A percentile compares a stretch with the other conserved stretches of the same genome.
Conservation (phyloP, 2,329 filamentous ascomycete genomes). For the Cercospora brassicicola region DNA sequence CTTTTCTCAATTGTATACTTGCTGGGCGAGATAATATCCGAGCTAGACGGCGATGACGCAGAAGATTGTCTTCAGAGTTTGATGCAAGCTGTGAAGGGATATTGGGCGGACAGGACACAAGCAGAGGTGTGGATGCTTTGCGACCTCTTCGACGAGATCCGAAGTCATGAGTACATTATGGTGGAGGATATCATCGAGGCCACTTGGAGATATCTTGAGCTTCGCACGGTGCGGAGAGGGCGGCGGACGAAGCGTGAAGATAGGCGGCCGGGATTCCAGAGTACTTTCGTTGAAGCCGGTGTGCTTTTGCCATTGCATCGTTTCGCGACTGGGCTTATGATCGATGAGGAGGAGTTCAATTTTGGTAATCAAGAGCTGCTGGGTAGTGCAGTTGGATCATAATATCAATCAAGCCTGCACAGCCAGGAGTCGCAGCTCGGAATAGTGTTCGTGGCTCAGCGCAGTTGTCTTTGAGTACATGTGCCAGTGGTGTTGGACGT, state of each 20-base stretch:
- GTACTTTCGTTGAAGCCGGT: slow-evolving; percentile 11
- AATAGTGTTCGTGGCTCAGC: background rate
- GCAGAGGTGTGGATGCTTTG: slow-evolving; percentile 18
- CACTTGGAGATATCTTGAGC: slow-evolving; percentile 11
- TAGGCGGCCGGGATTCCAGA: slow-evolving; percentile 4
- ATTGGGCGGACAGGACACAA: slow-evolving; percentile 18
- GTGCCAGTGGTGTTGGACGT: background rate
- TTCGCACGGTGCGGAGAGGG: slow-evolving; percentile 9
- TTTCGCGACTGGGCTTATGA: slow-evolving; percentile 16
- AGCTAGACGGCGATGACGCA: slow-evolving; percentile 14
- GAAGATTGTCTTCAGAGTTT: slow-evolving; percentile 16
- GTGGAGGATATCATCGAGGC: slow-evolving; percentile 15
- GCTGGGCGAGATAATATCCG: slow-evolving; percentile 11
- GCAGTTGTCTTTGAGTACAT: background rate
- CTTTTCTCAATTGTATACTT: slow-evolving; percentile 18
- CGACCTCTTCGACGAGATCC: slow-evolving; percentile 20
- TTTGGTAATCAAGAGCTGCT: background rate
- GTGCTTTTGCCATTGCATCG: slow-evolving; percentile 15
- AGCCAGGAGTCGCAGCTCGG: background rate
- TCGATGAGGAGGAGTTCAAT: slow-evolving; percentile 18
- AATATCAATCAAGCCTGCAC: background rate
- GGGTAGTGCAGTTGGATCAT: background rate
- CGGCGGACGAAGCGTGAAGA: slow-evolving; percentile 1
- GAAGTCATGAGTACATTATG: slow-evolving; percentile 15
- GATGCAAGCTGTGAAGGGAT: slow-evolving; percentile 18